Evolutionary conservation across 352 stramenopile species (phyloP).

Genomic region (Phytophthora megakarya): DNA sequence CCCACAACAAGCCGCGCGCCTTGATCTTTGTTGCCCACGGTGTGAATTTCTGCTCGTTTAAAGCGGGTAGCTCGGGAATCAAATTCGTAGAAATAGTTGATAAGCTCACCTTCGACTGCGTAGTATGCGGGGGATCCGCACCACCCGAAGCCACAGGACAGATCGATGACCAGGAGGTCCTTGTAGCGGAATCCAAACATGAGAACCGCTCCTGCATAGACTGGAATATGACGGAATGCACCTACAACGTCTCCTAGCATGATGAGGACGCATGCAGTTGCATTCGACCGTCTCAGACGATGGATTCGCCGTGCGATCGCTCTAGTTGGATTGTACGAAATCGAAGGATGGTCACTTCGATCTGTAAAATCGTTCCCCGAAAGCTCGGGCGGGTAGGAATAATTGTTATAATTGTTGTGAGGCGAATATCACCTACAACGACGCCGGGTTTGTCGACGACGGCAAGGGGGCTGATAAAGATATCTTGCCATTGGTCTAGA

Average conservation of each 20-base stretch:
- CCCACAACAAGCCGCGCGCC: constrained; percentile 15
- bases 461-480: constrained; percentile 11
- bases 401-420: constrained; percentile 31
- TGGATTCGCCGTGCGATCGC: constrained; percentile 22
- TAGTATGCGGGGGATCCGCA: constrained; percentile 36
- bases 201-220: constrained; percentile 15
- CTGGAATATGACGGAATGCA: constrained; percentile 33
- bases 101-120: constrained; percentile 8
- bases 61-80: constrained; percentile 5
- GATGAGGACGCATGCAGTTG: constrained; percentile 8
- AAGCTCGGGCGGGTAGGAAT: constrained; percentile 10
- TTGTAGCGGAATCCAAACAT: constrained; percentile 22
- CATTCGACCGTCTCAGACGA: constrained; percentile 4
- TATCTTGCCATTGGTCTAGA: constrained; percentile 9
- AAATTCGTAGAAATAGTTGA: constrained; percentile 28
- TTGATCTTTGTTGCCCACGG: constrained; percentile 10
- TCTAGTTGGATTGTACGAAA: constrained; percentile 24
- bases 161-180: constrained; percentile 27
- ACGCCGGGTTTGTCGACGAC: constrained; percentile 9
- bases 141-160: constrained; percentile 24
- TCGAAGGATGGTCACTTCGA: constrained; percentile 11
- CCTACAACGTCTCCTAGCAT: constrained; percentile 35
- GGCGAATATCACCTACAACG: constrained; percentile 2
- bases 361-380: constrained; percentile 34
- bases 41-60: constrained; percentile 33